These are phyloP conservation scores for Trichoderma asperelloides DNA, from an alignment of 495 filamentous ascomycete species.

Conservation along the genomic window DNA sequence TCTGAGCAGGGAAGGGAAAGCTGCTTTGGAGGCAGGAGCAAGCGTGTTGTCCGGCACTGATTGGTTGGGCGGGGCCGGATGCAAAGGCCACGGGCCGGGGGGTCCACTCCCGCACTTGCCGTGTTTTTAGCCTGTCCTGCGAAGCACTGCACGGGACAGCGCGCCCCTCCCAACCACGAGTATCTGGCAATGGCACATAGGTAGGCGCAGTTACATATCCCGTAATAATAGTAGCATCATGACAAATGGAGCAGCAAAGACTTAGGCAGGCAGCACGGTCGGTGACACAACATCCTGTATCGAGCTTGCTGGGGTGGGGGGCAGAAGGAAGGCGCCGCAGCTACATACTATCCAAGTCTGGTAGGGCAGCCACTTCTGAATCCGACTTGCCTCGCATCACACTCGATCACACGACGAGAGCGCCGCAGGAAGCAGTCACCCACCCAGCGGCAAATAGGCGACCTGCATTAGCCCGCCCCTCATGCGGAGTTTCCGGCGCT, in stretches of 20 bases:
- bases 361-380: not conserved
- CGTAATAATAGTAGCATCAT: no score
- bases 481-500: not conserved
- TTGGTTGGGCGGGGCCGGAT: not conserved
- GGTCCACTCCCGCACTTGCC: not conserved
- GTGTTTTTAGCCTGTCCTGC: not conserved
- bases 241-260: no score
- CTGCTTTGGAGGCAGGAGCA: not conserved
- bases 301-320: no score
- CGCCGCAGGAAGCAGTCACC: not conserved
- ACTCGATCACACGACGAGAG: not conserved
- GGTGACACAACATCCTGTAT: no score
- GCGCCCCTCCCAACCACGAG: no score
- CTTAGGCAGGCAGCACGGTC: no score
- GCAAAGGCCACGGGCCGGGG: not conserved
- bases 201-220: no score
- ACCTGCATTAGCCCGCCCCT: constrained; percentile 6
- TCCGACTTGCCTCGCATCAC: not conserved
- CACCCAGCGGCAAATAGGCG: not conserved
- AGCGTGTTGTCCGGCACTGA: not conserved
- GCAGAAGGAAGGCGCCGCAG: no score
- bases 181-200: no score
- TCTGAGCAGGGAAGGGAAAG: not conserved
- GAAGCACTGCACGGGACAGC: not conserved
- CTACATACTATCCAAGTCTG: no score